Base-by-base conservation (phyloP, 2,329 filamentous ascomycete species). In the Apiospora phragmitis region DNA sequence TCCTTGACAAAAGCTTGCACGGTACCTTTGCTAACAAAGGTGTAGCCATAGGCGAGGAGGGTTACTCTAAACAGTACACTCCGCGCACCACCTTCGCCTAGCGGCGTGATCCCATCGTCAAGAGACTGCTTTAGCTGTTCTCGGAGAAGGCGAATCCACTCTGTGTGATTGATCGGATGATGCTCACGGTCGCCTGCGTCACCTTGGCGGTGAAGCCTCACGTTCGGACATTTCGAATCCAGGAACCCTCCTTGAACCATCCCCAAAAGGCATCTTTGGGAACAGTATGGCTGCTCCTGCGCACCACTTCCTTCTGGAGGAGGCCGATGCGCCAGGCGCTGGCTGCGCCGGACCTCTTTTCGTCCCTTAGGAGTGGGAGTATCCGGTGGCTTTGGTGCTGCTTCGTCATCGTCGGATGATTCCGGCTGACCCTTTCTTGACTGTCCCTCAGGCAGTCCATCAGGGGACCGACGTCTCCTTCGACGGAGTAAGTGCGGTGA, bases 401-500 rank as follows among this genome's bases (percentile, higher is more conserved):
- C 68, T 66, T 45, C 69, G 55, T 73, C 68, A 43, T 74, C 68
- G 38, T 73, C 70, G 21, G 70, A 73, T 45, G 69, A 72, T 5
- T 70, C 67, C 8, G 67, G 29, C 32, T 14, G 6, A 16, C 26
- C 26, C 43, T 47, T 41, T 11, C 21, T 68, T 45, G 7, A 11
- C 26, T 35, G 38, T 62, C 29, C 43, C 42, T 24, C 38, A 24
- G 65, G 29, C 69, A 62, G 43, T 71, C 38, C 24, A 26, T 47
- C 41, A 32, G 32, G n/a, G n/a, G n/a, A n/a, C n/a, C 16, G 67
- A 45, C 16, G 68, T 11, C 29, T 59, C 51, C 18, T 3, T 59
- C 8, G 29, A 4, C 29, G 29, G 6, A 59, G 29, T n/a, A 59
- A 1, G 18, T 59, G 7, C 51, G 51, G 78, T 80, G 51, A 87